Evolutionary conservation across 1,284 basidiomycete genomes (phyloP).

Genomic region (Rhodotorula sp.): DNA sequence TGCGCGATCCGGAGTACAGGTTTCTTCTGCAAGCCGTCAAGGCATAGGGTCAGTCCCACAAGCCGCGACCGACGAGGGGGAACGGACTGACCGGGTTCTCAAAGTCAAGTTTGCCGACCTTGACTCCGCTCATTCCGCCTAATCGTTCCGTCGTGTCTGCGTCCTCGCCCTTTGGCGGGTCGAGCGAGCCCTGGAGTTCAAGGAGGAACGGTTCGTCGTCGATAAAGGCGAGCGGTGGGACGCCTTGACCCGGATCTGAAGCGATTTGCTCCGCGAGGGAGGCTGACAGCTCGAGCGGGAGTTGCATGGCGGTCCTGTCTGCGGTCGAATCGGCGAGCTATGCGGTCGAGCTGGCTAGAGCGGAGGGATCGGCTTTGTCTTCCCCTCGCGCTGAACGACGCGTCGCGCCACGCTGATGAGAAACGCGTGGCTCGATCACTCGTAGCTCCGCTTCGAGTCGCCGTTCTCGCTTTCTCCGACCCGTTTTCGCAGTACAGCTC

Average conservation of each 20-base stretch:
- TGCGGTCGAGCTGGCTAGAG: neutral
- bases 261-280: slow-evolving; percentile 1
- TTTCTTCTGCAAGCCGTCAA: slow-evolving; percentile 27
- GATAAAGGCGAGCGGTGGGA: slow-evolving; percentile 37
- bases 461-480: too few relatives aligned
- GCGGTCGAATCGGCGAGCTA: neutral
- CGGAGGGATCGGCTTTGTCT: neutral
- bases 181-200: slow-evolving; percentile 43
- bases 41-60: too few relatives aligned
- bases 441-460: neutral
- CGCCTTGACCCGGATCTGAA: neutral
- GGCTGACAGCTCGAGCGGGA: neutral
- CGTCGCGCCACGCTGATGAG: neutral
- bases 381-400: neutral
- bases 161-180: slow-evolving; percentile 20
- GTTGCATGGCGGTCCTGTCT: neutral
- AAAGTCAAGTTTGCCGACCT: slow-evolving; percentile 43
- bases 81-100: slow-evolving; percentile 33
- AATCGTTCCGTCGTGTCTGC: neutral
- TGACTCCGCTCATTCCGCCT: slow-evolving; percentile 20
- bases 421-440: neutral
- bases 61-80: neutral
- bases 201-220: slow-evolving; percentile 42
- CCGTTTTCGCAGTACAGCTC: too few relatives aligned
- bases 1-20: slow-evolving; percentile 43